Percentiles rank a stretch among this genome's conserved stretches.
Evolutionary conservation across 73 alveolate genomes (phyloP).

Genomic region (Paramecium primaurelia): DNA sequence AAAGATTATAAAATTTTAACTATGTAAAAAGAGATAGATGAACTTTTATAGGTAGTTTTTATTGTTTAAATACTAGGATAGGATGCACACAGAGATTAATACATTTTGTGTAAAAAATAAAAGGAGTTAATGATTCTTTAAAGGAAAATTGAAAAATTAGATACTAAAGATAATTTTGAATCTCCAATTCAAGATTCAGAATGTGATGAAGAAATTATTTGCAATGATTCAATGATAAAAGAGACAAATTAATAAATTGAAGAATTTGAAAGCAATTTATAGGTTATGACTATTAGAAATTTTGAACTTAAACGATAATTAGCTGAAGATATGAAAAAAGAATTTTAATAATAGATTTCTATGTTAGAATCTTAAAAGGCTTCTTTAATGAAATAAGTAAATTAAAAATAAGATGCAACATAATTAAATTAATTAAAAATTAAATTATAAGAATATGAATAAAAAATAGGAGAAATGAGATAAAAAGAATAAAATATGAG

Average conservation of each 20-base stretch:
- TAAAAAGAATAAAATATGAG: background rate
- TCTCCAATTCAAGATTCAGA: background rate
- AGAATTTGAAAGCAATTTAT: slow-evolving; percentile 24
- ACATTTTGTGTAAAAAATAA: background rate
- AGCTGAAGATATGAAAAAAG: slow-evolving; percentile 34
- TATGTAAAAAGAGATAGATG: background rate
- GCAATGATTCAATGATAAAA: background rate
- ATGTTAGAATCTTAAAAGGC: background rate
- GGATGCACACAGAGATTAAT: slow-evolving; percentile 34
- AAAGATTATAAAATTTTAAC: background rate
- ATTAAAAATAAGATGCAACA: background rate
- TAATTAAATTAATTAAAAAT: background rate
- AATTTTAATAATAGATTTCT: background rate
- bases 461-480: background rate
- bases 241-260: slow-evolving; percentile 9
- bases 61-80: background rate
- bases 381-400: background rate
- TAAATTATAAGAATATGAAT: background rate
- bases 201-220: background rate
- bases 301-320: background rate
- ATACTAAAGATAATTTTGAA: background rate
- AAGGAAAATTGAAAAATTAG: background rate
- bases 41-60: background rate
- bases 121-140: background rate
- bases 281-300: background rate